Evolutionary conservation across 805 yeast species (phyloP).

Genomic region (Monosporozyma solicola): DNA sequence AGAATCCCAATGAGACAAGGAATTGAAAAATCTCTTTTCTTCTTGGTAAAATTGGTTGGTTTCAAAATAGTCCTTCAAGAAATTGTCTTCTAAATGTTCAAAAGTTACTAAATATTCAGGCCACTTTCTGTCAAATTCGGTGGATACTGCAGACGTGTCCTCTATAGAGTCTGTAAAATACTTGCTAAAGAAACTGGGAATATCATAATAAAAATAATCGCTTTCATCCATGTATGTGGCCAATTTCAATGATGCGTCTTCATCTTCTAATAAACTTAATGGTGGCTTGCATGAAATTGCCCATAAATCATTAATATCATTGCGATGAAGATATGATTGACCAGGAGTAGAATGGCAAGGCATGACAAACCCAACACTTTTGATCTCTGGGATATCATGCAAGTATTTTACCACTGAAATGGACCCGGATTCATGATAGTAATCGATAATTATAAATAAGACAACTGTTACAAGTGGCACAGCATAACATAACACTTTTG

Average conservation of each 20-base stretch:
- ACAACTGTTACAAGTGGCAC: constrained; percentile 13
- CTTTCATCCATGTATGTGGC: constrained; percentile 70
- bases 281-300: constrained; percentile 92
- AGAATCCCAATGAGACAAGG: constrained; percentile 77
- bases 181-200: constrained; percentile 43
- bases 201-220: constrained; percentile 68
- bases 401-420: constrained; percentile 54
- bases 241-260: constrained; percentile 29
- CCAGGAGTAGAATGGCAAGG: constrained; percentile 98
- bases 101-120: constrained; percentile 69
- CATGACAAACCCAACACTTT: constrained; percentile 69
- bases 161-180: constrained; percentile 40
- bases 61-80: constrained; percentile 34
- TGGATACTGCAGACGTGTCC: constrained; percentile 14
- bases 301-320: constrained; percentile 48
- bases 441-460: constrained; percentile 39
- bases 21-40: constrained; percentile 58
- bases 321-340: constrained; percentile 71
- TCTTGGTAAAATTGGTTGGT: constrained; percentile 35
- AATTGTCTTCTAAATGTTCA: constrained; percentile 44
- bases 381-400: constrained; percentile 32
- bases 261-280: constrained; percentile 28
- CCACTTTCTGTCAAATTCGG: constrained; percentile 40
- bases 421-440: constrained; percentile 81
- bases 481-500: constrained; percentile 9